Evolutionary conservation across 257 asterid genomes (phyloP), one percentile per base, ranked within the genome.

Genomic region (Cordia subcordata): DNA sequence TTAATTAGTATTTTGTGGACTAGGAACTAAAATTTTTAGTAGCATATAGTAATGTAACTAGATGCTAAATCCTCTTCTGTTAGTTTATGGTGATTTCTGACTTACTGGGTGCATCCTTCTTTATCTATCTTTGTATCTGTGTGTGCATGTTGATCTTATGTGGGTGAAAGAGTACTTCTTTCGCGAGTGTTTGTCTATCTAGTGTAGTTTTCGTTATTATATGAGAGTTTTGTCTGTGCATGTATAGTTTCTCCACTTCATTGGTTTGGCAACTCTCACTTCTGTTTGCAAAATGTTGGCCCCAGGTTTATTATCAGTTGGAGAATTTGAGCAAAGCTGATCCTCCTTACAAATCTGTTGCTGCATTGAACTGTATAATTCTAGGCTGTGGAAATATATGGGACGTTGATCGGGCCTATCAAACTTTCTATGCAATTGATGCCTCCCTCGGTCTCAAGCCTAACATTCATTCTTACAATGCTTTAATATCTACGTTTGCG

Each of bases 381-480:
- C 84, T 89, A 66, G 99, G 99, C 16, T 93, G 99, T 75, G 97
- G 96, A 62, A 86, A 89, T 73, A 81, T 81, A 67, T 86, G 97
- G 96, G 99, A 93, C 68, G 84, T 84, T 55, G 97, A 93, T 62
- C 99, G 97, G 60, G 96, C 97, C 49, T 93, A 86, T 80, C 95
- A 79, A 80, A 89, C 97, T 18, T 89, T 93, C 77, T 61, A 49
- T 56, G 85, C 96, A 57, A 85, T 93, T 52, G 86, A 75, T 27
- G 15, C 82, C 57, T 60, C 77, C 57, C 89, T 93, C 68, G 95
- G 90, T 46, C 76, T 93, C 73, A 81, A 74, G 18, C 92, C 97
- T 11, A 66, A 93, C 66, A 62, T 93, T 67, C 94, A 89, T 70
- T 93, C 99, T 17, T 89, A 89, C 84, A 89, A 93, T 65, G 81